Percentiles rank a stretch among this genome's conserved stretches.
Conservation (phyloP, 1,284 basidiomycete species). For the Cerioporus squamosus region DNA sequence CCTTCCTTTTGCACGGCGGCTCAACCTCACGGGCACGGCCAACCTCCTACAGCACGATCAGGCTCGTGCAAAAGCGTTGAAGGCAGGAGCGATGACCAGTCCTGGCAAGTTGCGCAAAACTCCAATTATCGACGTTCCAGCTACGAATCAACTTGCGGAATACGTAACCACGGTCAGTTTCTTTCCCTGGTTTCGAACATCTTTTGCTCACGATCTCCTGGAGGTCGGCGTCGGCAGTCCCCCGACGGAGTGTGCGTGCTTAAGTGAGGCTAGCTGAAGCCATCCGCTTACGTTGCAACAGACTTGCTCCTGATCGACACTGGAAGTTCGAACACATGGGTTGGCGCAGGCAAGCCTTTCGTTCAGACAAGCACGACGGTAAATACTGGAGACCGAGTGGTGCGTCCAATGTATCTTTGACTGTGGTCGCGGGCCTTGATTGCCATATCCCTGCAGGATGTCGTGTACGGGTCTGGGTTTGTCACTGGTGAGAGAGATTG, state of each 20-base stretch:
- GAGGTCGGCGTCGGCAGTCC: slow-evolving; percentile 34
- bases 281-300: background rate
- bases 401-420: slow-evolving; percentile 13
- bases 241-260: slow-evolving; percentile 29
- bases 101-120: background rate
- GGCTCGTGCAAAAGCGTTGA: slow-evolving; percentile 26
- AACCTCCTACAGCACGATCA: slow-evolving; percentile 28
- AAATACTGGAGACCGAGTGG: slow-evolving; percentile 45
- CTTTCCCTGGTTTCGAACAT: background rate
- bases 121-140: slow-evolving; percentile 17
- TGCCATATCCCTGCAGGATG: slow-evolving; percentile 6
- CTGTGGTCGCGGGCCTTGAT: background rate
- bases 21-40: slow-evolving; percentile 24
- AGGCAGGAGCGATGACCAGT: slow-evolving; percentile 1
- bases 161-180: slow-evolving; percentile 28
- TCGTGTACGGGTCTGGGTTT: slow-evolving; percentile 45
- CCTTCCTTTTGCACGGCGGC: slow-evolving; percentile 25
- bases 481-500: slow-evolving; percentile 46
- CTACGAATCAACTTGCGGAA: slow-evolving; percentile 27
- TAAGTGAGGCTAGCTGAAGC: background rate
- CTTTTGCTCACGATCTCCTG: background rate
- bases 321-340: slow-evolving; percentile 49
- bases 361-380: slow-evolving; percentile 41
- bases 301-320: slow-evolving; percentile 33
- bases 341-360: slow-evolving; percentile 49